Conservation (phyloP, 306 rosid genomes). For the Cucurbita pepo region DNA sequence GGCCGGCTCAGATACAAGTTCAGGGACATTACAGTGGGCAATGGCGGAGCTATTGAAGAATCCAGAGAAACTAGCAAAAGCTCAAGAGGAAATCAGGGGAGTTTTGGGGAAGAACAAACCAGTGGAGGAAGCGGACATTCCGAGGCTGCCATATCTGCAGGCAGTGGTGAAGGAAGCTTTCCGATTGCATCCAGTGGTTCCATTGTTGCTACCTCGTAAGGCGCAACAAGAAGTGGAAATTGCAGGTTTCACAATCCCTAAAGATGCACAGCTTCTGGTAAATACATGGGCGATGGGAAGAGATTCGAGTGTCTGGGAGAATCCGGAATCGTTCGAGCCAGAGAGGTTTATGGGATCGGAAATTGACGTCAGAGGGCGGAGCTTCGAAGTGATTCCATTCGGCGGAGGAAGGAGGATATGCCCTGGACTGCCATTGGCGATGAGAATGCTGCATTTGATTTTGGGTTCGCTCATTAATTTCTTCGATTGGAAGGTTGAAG, state of each 20-base stretch:
- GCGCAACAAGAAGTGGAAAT: neutral
- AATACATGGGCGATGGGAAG: neutral
- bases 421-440: slow-evolving; percentile 2
- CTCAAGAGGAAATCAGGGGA: neutral
- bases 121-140: neutral
- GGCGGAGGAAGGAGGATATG: slow-evolving; percentile 2
- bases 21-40: neutral
- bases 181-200: neutral
- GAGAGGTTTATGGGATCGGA: neutral
- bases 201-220: neutral
- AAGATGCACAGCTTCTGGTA: neutral
- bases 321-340: neutral
- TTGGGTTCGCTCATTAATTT: neutral
- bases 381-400: neutral
- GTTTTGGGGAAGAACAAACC: neutral
- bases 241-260: neutral
- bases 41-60: neutral
- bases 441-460: neutral
- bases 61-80: neutral
- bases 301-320: neutral
- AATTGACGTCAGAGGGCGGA: neutral
- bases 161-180: neutral
- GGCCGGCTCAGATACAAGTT: neutral
- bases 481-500: slow-evolving; percentile 4
- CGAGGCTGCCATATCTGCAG: neutral